Conservation (phyloP, 805 yeast species). For the Crinitomyces ghanaensis region DNA sequence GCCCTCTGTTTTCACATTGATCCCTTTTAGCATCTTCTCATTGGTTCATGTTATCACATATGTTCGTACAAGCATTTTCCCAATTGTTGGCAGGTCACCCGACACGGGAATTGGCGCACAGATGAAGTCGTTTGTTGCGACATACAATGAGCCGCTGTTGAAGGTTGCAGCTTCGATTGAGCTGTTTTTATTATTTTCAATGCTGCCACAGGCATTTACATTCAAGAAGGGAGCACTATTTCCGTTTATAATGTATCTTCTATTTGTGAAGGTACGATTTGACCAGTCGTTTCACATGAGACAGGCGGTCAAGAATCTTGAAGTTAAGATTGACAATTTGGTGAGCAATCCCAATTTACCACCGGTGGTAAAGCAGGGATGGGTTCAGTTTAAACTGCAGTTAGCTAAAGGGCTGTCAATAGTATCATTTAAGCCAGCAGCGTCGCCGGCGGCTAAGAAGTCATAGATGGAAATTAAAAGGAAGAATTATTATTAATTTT, state of each 20-base stretch:
- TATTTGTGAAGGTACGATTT: conserved; percentile 66
- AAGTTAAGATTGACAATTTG: conserved; percentile 51
- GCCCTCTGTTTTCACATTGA: conserved; percentile 45
- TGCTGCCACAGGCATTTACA: conserved; percentile 27
- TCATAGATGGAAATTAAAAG: too few species aligned
- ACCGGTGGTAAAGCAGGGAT: conserved; percentile 34
- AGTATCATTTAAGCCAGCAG: too few species aligned
- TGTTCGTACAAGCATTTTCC: conserved; percentile 51
- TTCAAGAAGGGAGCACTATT: conserved; percentile 55
- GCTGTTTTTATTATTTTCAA: conserved; percentile 31
- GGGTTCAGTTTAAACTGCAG: conserved; percentile 45
- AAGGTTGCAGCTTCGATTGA: conserved; percentile 50
- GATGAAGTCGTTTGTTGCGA: conserved; percentile 36
- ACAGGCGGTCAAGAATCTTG: conserved; percentile 54
- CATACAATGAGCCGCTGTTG: conserved; percentile 50
- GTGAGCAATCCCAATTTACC: conserved; percentile 46
- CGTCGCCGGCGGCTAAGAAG: too few species aligned
- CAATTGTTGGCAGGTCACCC: conserved; percentile 37
- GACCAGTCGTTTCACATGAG: conserved; percentile 68
- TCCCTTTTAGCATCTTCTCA: conserved; percentile 71
- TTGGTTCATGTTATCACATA: conserved; percentile 73
- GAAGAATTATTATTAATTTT: too few species aligned
- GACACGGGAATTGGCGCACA: conserved; percentile 19
- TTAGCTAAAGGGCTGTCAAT: too few species aligned
- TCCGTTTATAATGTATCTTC: conserved; percentile 33